Percentiles rank a stretch among this genome's conserved stretches.
Evolutionary conservation across 441 rosid species (phyloP).

Genomic region (Croton laevigatus): DNA sequence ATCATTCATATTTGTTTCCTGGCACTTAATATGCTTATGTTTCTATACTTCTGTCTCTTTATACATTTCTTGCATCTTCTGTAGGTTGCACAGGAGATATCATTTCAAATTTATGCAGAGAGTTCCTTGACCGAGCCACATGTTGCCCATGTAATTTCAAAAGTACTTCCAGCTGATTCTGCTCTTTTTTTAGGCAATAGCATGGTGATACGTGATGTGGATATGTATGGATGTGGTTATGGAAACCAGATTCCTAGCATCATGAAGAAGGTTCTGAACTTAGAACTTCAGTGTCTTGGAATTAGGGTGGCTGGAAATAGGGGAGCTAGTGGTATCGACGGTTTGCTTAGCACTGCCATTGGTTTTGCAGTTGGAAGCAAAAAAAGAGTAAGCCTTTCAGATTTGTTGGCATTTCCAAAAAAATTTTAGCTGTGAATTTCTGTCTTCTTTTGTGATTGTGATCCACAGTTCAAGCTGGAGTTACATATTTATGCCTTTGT

Average conservation of each 20-base stretch:
- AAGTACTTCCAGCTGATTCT: conserved; percentile 53
- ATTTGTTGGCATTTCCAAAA: neutral
- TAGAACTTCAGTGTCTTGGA: conserved; percentile 53
- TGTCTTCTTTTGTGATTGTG: neutral
- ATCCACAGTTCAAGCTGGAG: conserved; percentile 5
- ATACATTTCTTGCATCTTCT: conserved; percentile 22
- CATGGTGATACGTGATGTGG: conserved; percentile 93
- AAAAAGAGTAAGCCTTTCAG: conserved; percentile 51
- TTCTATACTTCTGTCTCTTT: conserved; percentile 9
- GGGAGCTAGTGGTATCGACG: conserved; percentile 99
- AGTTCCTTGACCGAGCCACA: conserved; percentile 74
- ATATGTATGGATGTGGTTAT: conserved; percentile 77
- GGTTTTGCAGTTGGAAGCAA: conserved; percentile 94
- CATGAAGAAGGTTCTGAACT: conserved; percentile 41
- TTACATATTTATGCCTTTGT: neutral
- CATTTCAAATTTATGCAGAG: conserved; percentile 61
- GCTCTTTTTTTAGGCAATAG: conserved; percentile 95
- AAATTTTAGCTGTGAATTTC: neutral
- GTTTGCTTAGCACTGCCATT: conserved; percentile 87
- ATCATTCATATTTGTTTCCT: conserved; percentile 3
- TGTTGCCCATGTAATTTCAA: conserved; percentile 65
- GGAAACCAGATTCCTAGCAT: conserved; percentile 28
- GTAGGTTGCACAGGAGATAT: conserved; percentile 73
- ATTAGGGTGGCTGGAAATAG: conserved; percentile 85
- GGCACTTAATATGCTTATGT: conserved; percentile 6